Evolutionary conservation across 441 rosid species (phyloP), one percentile per base, ranked within the genome.

Genomic region (Isatis lusitanica): DNA sequence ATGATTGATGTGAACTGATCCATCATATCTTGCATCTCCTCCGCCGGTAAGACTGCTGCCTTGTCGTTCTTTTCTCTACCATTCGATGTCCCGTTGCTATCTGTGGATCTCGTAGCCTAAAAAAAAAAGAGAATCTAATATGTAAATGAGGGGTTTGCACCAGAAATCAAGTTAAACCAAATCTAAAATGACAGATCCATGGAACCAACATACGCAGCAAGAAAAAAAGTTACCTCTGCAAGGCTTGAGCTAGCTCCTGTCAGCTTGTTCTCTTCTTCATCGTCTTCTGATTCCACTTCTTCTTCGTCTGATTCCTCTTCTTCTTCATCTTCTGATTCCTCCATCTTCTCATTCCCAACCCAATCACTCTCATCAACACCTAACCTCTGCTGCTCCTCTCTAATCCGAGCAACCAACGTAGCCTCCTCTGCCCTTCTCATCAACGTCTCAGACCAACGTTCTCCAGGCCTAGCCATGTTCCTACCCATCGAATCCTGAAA

Each of bases 381-480:
- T 76, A 89, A 82, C 83, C 95, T 86, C 83, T 83, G 89, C 82
- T 94, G 97, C 79, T 94, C 95, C 59, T 78, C 93, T 74, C 98
- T 85, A 69, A 94, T 94, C 84, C 87, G 80, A 6, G 90, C 70
- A 71, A 90, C 87, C 86, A 94, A 76, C 61, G 82, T 70, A 0
- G 95, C 95, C 68, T 94, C 97, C 78, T 92, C 98, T 0, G 85
- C 80, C 75, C 95, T 78, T 84, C 98, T 87, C 87, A 94, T 83
- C 83, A 94, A 81, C 0, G 97, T 92, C 79, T 94, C 97, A 0
- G 98, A 92, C 98, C 97, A 94, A 44, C 94, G 82, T 77, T 92
- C 97, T 53, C 98, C 98, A 0, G 94, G 97, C 79, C 92, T 81
- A 3, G 97, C 97, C 98, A 92, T 90, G 31, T 83, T 76, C 80